Conservation (phyloP, 306 rosid genomes). For the Castanospermum australe region DNA sequence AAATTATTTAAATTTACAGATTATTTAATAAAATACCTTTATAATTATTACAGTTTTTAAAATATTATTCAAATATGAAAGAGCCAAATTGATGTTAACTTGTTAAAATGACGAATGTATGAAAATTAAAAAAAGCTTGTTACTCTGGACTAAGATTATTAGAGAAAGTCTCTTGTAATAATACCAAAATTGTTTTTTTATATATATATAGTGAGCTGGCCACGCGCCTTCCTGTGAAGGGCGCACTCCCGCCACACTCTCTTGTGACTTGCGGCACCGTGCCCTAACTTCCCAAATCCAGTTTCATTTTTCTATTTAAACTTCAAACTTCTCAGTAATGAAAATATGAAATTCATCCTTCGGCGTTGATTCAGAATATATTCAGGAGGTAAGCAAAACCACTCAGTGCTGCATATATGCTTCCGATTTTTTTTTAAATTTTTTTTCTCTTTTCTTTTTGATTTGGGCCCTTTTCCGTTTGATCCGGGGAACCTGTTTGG, state of each 20-base stretch:
- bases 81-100: too few relatives aligned
- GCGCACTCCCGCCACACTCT: constrained; percentile 39
- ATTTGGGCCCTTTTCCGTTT: background rate
- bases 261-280: background rate
- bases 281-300: background rate
- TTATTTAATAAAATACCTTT: too few relatives aligned
- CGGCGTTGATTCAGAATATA: background rate
- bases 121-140: too few relatives aligned
- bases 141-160: too few relatives aligned
- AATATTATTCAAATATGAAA: too few relatives aligned
- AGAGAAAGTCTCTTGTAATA: too few relatives aligned
- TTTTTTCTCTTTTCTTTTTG: background rate
- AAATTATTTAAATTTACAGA: too few relatives aligned
- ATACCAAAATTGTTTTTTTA: too few relatives aligned
- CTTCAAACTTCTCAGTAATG: background rate
- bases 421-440: background rate
- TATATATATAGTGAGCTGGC: too few relatives aligned
- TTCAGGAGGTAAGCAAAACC: background rate
- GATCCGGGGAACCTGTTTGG: background rate
- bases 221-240: constrained; percentile 39
- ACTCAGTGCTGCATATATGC: background rate
- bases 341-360: background rate
- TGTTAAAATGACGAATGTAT: too few relatives aligned
- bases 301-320: background rate
- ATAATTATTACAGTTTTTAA: too few relatives aligned